These are phyloP conservation scores for Astrephomene gubernaculifera DNA, from an alignment of 139 green algal species.

Conservation along the genomic window DNA sequence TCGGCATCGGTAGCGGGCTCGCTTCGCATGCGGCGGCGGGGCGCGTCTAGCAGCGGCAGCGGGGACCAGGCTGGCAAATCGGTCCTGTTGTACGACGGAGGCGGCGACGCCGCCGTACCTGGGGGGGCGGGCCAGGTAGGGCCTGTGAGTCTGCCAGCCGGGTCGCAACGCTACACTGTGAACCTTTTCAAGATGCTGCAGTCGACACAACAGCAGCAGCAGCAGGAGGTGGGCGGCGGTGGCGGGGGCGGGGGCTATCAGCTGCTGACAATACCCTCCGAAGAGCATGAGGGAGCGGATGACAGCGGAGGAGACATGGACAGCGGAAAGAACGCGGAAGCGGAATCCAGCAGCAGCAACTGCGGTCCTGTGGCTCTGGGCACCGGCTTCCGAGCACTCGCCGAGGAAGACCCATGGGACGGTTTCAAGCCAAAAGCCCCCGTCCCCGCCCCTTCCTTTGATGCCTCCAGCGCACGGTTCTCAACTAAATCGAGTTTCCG, in stretches of 20 bases:
- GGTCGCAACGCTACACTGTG: neutral
- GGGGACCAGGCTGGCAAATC: neutral
- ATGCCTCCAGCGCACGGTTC: too few species aligned
- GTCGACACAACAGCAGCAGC: neutral
- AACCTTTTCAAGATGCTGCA: conserved; percentile 21
- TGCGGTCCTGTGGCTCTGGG: neutral
- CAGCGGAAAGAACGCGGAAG: neutral
- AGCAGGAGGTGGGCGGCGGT: neutral
- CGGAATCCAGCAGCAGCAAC: neutral
- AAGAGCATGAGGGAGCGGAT: neutral
- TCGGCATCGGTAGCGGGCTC: too few species aligned
- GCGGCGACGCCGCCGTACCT: conserved; percentile 16
- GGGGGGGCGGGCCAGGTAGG: neutral
- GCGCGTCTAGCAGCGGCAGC: conserved; percentile 3
- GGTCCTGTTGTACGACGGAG: conserved; percentile 8
- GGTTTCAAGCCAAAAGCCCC: too few species aligned
- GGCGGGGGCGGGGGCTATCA: neutral
- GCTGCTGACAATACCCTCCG: neutral
- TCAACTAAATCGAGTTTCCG: too few species aligned
- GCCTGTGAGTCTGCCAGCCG: neutral
- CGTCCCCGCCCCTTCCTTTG: too few species aligned
- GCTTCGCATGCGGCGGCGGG: too few species aligned
- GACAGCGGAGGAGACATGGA: neutral
- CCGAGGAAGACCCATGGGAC: conserved; percentile 1
- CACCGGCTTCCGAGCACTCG: conserved; percentile 2